Evolutionary conservation across 371 early-diverging fungal genomes (phyloP).

Genomic region (Vairimorpha necatrix): DNA sequence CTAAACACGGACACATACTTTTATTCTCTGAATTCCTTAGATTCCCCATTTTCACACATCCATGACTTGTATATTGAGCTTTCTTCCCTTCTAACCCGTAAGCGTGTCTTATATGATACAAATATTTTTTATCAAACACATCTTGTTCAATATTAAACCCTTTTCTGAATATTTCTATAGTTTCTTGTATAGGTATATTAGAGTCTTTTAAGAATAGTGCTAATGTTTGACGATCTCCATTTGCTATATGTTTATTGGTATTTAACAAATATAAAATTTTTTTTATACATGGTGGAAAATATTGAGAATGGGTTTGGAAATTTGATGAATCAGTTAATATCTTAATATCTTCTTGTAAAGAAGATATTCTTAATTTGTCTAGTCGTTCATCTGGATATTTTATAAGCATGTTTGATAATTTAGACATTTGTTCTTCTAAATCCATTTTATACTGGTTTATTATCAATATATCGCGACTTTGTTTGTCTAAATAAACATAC

Average conservation of each 20-base stretch:
- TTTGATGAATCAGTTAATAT: not conserved
- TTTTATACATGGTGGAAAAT: slow-evolving; percentile 61
- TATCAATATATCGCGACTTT: slow-evolving; percentile 37
- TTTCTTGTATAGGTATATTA: slow-evolving; percentile 56
- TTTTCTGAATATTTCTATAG: slow-evolving; percentile 52
- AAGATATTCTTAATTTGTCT: slow-evolving; percentile 9
- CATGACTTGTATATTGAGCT: slow-evolving; percentile 78
- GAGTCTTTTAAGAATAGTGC: slow-evolving; percentile 61
- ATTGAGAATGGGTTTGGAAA: slow-evolving; percentile 14
- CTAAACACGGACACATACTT: slow-evolving; percentile 50
- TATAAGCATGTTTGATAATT: slow-evolving; percentile 16
- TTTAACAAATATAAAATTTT: slow-evolving; percentile 47
- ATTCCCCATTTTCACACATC: slow-evolving; percentile 80
- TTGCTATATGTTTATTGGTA: slow-evolving; percentile 59
- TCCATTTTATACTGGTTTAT: slow-evolving; percentile 44
- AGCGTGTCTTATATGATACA: slow-evolving; percentile 88
- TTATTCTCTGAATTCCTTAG: slow-evolving; percentile 63
- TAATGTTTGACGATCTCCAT: slow-evolving; percentile 61
- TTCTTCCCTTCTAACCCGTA: slow-evolving; percentile 94
- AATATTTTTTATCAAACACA: slow-evolving; percentile 79
- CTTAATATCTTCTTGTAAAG: slow-evolving; percentile 21
- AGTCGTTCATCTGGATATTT: slow-evolving; percentile 52
- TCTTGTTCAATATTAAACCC: slow-evolving; percentile 71
- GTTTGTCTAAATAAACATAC: slow-evolving; percentile 24
- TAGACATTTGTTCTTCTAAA: slow-evolving; percentile 38